Evolutionary conservation across 148 eudicot species (phyloP).

Genomic region (Vaccinium myrtillus): DNA sequence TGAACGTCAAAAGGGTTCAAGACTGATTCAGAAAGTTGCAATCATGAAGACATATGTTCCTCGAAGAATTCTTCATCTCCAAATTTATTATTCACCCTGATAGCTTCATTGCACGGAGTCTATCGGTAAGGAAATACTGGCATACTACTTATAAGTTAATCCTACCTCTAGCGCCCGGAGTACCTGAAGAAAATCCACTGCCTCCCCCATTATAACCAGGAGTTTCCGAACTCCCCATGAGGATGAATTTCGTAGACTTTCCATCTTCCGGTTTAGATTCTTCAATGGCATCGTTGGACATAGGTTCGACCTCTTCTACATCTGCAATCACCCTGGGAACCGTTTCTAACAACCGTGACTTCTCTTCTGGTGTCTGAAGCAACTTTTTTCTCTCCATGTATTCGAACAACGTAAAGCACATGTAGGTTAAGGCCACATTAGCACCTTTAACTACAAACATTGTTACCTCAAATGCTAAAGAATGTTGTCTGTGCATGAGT

Average conservation of each 20-base stretch:
- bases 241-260: constrained; percentile 9
- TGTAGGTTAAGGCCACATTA: constrained; percentile 33
- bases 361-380: constrained; percentile 46
- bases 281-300: constrained; percentile 17
- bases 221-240: constrained; percentile 1
- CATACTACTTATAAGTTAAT: not conserved
- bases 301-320: constrained; percentile 29
- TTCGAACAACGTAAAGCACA: constrained; percentile 38
- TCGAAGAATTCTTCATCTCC: not conserved
- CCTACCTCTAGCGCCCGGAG: not conserved
- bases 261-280: constrained; percentile 8
- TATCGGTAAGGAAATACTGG: not conserved
- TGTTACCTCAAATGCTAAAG: not conserved
- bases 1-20: not conserved
- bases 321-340: constrained; percentile 54
- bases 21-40: not conserved
- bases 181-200: constrained; percentile 20
- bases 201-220: not conserved
- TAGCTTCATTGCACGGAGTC: not conserved
- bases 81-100: not conserved
- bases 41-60: not conserved
- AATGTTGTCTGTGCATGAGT: not conserved
- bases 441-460: constrained; percentile 9
- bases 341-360: constrained; percentile 42
- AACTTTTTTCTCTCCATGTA: constrained; percentile 35